These are phyloP conservation scores for Triticum aestivum DNA, from an alignment of 176 grass and related monocot species.

Conservation along the genomic window IWGSC_CS_RefSeq_v2.1 NC_057803.1:543377314-543377813, in stretches of 20 bases:
- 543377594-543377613: not conserved
- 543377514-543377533: not conserved
- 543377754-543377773: not conserved
- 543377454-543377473: not conserved
- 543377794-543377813: not conserved
- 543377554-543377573: slow-evolving; percentile 18
- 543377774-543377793: not conserved
- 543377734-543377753: not conserved
- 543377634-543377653: too few species aligned
- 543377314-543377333: too few species aligned
- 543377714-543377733: slow-evolving; percentile 4
- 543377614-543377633: not conserved
- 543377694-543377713: not conserved
- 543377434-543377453: not conserved
- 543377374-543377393: too few species aligned
- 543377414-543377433: not conserved
- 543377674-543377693: not conserved
- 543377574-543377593: not conserved
- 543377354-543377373: too few species aligned
- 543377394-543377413: too few species aligned
- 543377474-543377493: not conserved
- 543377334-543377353: too few species aligned
- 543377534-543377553: not conserved
- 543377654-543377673: not conserved
- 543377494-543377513: not conserved